Percentiles rank a stretch among this genome's conserved stretches.
Conservation (phyloP, 257 asterid genomes). For the Lithospermum erythrorhizon region DNA sequence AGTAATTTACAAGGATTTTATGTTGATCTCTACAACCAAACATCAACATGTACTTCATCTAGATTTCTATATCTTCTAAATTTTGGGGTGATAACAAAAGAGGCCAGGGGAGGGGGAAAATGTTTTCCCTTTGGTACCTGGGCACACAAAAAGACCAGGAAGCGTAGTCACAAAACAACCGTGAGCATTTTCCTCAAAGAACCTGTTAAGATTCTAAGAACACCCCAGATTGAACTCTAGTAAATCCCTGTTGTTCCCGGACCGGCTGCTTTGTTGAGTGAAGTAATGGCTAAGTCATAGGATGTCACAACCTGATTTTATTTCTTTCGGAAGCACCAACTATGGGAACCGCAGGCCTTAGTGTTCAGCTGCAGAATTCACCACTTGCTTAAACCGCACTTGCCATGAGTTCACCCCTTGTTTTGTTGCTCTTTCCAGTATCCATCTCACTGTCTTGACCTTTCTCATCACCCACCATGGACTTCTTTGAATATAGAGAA, state of each 20-base stretch:
- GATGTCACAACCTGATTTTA: not conserved
- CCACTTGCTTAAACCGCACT: slow-evolving; percentile 35
- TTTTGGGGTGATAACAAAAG: too few species aligned
- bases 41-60: not conserved
- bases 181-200: not conserved
- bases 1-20: not conserved
- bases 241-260: not conserved
- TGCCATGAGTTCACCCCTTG: slow-evolving; percentile 47
- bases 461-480: slow-evolving; percentile 25
- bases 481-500: slow-evolving; percentile 19
- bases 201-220: not conserved
- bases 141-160: not conserved
- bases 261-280: not conserved
- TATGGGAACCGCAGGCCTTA: slow-evolving; percentile 4
- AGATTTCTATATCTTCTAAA: not conserved
- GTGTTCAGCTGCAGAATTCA: slow-evolving; percentile 10
- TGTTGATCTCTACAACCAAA: not conserved
- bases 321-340: not conserved
- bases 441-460: slow-evolving; percentile 22
- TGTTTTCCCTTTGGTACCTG: not conserved
- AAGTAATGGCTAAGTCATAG: not conserved
- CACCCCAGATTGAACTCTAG: not conserved
- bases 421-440: slow-evolving; percentile 19
- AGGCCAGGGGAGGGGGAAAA: not conserved
- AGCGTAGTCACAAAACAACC: not conserved